Evolutionary conservation across 495 filamentous ascomycete species (phyloP), one percentile per base, ranked within the genome.

Genomic region (Penicillium flavigenum): DNA sequence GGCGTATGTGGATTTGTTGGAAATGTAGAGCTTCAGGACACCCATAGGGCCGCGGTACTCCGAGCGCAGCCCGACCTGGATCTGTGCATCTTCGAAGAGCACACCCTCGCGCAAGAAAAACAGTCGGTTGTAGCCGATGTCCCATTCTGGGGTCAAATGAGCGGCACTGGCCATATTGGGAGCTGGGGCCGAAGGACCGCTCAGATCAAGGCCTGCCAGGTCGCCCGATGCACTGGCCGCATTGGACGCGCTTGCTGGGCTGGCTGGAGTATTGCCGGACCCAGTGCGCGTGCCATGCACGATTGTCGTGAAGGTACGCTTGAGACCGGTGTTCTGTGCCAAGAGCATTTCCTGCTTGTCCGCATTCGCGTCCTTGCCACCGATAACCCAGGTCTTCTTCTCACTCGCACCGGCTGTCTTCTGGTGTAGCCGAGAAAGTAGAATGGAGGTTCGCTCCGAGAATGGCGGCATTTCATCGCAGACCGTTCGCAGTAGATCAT

Each of bases 401-500:
- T 98, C 95, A 63, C 87, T 93, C 3, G 90, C 91, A 45, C 87
- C 86, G 19, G 89, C 89, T 61, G 94, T 91, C 73, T 92, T 96
- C 74, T 94, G 89, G 70, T 98, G 94, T 31, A 99, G 82, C 36
- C 95, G 83, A 14, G 92, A 97, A 26, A 99, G 76, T 27, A 99
- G 77, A 2, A 94, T 94, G 4, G 92, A 97, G 19, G 93, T 83
- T 50, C 95, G 84, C 71, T 99, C 92, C 0, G 95, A 95, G 77
- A 98, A 99, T 0, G 95, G 92, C 14, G 95, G 95, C 95, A 99
- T 98, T 68, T 99, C 95, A 65, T 99, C 95, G 72, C 91, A 96
- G 1, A 99, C 89, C 2, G 95, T 98, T 47, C 95, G 88, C 11
- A 99, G 80, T 17, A 99, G 83, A 61, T 98, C 92, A 60, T 99